phyloP scores from a whole-genome alignment of 2,329 filamentous ascomycete species.

The Eutypella sp. region DNA sequence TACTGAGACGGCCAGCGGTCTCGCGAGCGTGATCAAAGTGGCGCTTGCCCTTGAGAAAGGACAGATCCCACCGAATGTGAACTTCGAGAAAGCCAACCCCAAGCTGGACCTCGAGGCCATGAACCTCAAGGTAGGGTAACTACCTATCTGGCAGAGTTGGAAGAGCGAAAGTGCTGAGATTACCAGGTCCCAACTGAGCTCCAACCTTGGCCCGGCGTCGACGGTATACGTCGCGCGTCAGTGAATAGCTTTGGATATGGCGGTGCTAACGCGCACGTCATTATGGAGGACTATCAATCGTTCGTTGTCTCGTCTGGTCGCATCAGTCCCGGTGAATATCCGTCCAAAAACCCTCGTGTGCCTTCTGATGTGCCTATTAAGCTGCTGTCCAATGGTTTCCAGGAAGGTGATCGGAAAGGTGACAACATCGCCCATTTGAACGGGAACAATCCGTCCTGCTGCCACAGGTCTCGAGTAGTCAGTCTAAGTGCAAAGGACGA shows the following conservation, averaged over 20 bases:
- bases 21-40: slow-evolving; percentile 24
- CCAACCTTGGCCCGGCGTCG: too few relatives aligned
- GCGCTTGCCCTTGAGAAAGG: slow-evolving; percentile 21
- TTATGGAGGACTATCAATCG: slow-evolving; percentile 8
- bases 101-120: slow-evolving; percentile 25
- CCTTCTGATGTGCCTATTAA: too few relatives aligned
- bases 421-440: not conserved
- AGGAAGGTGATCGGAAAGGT: not conserved
- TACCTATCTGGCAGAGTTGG: too few relatives aligned
- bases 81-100: slow-evolving; percentile 23
- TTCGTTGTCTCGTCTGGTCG: too few relatives aligned
- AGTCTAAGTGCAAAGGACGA: slow-evolving; percentile 3
- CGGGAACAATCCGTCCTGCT: not conserved
- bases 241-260: slow-evolving; percentile 2
- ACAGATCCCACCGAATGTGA: slow-evolving; percentile 23
- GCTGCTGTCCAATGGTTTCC: not conserved
- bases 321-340: too few relatives aligned
- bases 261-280: slow-evolving; percentile 10
- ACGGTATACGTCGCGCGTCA: too few relatives aligned
- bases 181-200: too few relatives aligned
- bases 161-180: too few relatives aligned
- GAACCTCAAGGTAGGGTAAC: too few relatives aligned
- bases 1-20: slow-evolving; percentile 21
- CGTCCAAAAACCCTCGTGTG: too few relatives aligned
- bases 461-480: not conserved